Percentiles rank a stretch among this genome's conserved stretches.
phyloP scores from a whole-genome alignment of 768 basidiomycete genomes.

The Hortiboletus flavorubellus region DNA sequence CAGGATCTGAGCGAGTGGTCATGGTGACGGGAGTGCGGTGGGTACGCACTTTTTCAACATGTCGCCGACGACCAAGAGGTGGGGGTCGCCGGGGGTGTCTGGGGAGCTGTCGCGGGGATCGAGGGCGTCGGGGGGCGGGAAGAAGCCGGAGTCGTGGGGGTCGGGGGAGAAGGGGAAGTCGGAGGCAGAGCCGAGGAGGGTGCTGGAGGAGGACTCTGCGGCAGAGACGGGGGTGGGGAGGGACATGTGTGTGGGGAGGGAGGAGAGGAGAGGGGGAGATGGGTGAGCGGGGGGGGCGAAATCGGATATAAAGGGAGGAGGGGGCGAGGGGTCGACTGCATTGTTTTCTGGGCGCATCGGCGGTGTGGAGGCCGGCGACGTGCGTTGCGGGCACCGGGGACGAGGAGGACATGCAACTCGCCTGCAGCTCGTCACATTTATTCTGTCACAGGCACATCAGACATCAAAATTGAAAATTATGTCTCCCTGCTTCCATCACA shows the following conservation, averaged over 20 bases:
- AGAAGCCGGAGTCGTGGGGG: slow-evolving; percentile 22
- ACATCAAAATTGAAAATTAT: slow-evolving; percentile 29
- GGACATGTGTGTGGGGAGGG: slow-evolving; percentile 19
- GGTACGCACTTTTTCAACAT: slow-evolving; percentile 52
- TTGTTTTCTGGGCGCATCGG: neutral
- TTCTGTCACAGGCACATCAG: slow-evolving; percentile 36
- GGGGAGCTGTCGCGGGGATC: slow-evolving; percentile 23
- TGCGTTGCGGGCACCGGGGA: neutral
- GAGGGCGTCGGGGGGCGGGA: slow-evolving; percentile 24
- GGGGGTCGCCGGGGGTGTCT: slow-evolving; percentile 35
- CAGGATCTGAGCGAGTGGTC: slow-evolving; percentile 16
- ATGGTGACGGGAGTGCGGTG: neutral
- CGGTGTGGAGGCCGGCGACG: too few species aligned
- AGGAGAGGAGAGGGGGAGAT: slow-evolving; percentile 26
- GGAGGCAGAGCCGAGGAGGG: slow-evolving; percentile 19
- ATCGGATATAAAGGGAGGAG: slow-evolving; percentile 33
- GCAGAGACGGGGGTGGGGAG: slow-evolving; percentile 12
- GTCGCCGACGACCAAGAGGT: slow-evolving; percentile 48
- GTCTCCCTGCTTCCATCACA: slow-evolving; percentile 11
- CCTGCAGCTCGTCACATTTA: slow-evolving; percentile 25
- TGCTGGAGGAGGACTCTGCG: slow-evolving; percentile 16
- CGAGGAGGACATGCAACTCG: slow-evolving; percentile 23
- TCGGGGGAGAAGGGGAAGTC: slow-evolving; percentile 26
- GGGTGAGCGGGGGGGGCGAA: slow-evolving; percentile 23
- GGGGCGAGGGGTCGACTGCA: neutral